phyloP scores from a whole-genome alignment of 192 early-diverging fungal genomes.

The Umbelopsis isabellina region DNA sequence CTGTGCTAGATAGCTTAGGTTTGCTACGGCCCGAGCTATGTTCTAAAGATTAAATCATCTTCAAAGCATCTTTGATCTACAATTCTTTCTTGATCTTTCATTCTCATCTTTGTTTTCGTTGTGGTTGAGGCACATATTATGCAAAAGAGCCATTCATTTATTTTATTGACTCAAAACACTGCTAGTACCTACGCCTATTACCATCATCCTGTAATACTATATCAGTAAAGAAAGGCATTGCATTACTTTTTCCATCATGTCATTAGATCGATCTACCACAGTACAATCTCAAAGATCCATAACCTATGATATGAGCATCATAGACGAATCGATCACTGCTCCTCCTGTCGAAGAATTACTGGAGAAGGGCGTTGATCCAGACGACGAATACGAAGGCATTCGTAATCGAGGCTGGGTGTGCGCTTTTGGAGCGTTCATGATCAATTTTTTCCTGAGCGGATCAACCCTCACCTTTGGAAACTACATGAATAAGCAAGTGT shows the following conservation, averaged over 20 bases:
- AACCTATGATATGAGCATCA: not conserved
- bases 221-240: not conserved
- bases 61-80: not conserved
- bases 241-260: not conserved
- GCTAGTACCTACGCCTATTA: too few species aligned
- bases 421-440: not conserved
- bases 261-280: not conserved
- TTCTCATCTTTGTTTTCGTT: not conserved
- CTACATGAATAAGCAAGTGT: constrained; percentile 24
- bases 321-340: not conserved
- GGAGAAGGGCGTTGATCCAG: not conserved
- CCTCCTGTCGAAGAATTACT: not conserved
- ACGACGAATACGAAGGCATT: constrained; percentile 16
- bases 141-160: not conserved
- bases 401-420: constrained; percentile 10
- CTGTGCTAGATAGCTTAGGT: not conserved
- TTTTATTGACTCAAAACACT: constrained; percentile 15
- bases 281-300: constrained; percentile 14
- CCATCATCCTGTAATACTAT: not conserved
- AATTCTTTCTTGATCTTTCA: not conserved
- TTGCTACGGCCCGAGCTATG: not conserved
- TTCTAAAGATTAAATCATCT: too few species aligned
- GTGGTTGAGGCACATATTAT: constrained; percentile 1
- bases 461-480: constrained; percentile 9
- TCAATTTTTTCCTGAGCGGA: constrained; percentile 18